Evolutionary conservation across 306 rosid species (phyloP), one percentile per base, ranked within the genome.

Genomic region (Sicyos baderoa): DNA sequence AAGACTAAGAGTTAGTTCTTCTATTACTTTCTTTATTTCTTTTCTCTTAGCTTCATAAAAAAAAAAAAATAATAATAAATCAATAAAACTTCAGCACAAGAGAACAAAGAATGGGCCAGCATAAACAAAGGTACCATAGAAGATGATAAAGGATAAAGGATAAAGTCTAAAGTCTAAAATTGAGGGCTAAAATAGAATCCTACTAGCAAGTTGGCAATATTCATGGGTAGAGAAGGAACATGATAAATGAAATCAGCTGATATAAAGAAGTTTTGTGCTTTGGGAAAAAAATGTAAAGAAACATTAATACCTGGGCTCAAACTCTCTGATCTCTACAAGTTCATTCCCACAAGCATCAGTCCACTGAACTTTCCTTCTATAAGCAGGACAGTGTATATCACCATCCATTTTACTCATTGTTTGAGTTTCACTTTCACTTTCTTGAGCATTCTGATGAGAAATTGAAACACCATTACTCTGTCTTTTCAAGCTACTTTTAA

Each of bases 341-440:
- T 92, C 98, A 42, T 83, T 81, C 47, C 96, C 98, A 58, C 84
- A 87, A 77, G 81, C 71, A 83, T 92, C 98, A 14, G 93, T 92
- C 98, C 98, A 92, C 82, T 85, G 96, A 74, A 92, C 95, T 79
- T 79, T 92, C 75, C 98, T 87, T 77, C 77, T 80, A 64, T 87
- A 93, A 7, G 72, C 54, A 72, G 81, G 84, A 80, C 74, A 83
- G 61, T 76, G 77, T 54, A 71, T 72, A 78, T 79, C 75, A 76
- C 75, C 80, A 53, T 58, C 78, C 44, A 74, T 80, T 59, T 86
- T 84, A 50, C 74, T 78, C 23, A 59, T 69, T 75, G 84, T 52
- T 71, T 77, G 83, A 58, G n/a, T n/a, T n/a, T n/a, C n/a, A n/a
- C n/a, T n/a, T n/a, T n/a, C n/a, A n/a, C 56, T 70, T 54, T 79